phyloP scores from a whole-genome alignment of 75 land plant genomes.

The Pinus tabuliformis region DNA sequence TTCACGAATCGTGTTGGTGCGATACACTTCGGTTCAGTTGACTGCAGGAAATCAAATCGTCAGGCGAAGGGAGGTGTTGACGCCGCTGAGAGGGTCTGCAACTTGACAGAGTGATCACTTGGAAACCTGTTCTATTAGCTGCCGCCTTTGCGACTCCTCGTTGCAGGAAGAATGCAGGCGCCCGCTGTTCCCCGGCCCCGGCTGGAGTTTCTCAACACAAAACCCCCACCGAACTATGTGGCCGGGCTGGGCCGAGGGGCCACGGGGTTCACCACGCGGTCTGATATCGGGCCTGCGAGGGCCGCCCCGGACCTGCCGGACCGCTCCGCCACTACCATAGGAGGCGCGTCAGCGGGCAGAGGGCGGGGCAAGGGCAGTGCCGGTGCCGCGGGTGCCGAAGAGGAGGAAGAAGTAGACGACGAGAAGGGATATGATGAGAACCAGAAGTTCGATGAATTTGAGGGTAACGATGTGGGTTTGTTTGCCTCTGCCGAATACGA shows the following conservation, averaged over 20 bases:
- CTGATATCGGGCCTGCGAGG: slow-evolving; percentile 98
- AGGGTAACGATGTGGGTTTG: slow-evolving; percentile 93
- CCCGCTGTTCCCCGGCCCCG: slow-evolving; percentile 53
- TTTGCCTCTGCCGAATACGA: slow-evolving; percentile 95
- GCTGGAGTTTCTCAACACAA: slow-evolving; percentile 76
- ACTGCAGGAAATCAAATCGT: too few relatives aligned
- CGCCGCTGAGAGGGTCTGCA: too few relatives aligned
- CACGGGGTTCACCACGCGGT: slow-evolving; percentile 93
- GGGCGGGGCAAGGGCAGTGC: slow-evolving; percentile 57
- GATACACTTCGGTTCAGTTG: too few relatives aligned
- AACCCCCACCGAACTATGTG: slow-evolving; percentile 91
- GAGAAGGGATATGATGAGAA: slow-evolving; percentile 99
- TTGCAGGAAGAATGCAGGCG: too few relatives aligned
- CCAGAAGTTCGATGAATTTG: slow-evolving; percentile 98
- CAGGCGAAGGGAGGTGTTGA: too few relatives aligned
- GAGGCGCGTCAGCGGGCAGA: slow-evolving; percentile 52
- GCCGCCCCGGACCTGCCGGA: slow-evolving; percentile 99
- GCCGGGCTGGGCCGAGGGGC: slow-evolving; percentile 98
- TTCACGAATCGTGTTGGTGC: too few relatives aligned
- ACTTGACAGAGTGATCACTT: too few relatives aligned
- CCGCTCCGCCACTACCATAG: slow-evolving; percentile 68
- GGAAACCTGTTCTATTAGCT: background rate
- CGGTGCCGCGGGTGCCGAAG: slow-evolving; percentile 45
- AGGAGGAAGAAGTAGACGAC: slow-evolving; percentile 81
- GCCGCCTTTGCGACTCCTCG: slow-evolving; percentile 47